Percentiles rank a stretch among this genome's conserved stretches.
phyloP scores from a whole-genome alignment of 176 grass and related monocot genomes.

The Lolium perenne region DNA sequence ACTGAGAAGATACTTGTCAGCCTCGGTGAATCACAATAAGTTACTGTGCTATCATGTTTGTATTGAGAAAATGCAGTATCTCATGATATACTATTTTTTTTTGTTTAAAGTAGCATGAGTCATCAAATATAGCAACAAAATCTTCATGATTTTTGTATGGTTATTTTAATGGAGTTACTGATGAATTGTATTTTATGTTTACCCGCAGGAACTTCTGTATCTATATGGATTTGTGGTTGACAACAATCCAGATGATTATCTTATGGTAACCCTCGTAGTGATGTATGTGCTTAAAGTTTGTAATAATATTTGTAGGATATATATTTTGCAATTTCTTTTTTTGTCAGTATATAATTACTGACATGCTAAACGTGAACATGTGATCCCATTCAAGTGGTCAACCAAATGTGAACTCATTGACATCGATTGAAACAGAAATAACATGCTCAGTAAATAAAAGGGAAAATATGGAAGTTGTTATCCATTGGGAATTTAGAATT shows the following conservation, averaged over 20 bases:
- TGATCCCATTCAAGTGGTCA: not conserved
- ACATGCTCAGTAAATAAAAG: not conserved
- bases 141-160: not conserved
- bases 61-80: not conserved
- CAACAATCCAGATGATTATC: conserved; percentile 92
- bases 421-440: conserved; percentile 8
- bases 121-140: not conserved
- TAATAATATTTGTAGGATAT: conserved; percentile 26
- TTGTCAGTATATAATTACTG: not conserved
- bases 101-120: not conserved
- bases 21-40: not conserved
- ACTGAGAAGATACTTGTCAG: conserved; percentile 4
- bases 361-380: not conserved
- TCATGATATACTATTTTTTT: not conserved
- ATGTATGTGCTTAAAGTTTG: conserved; percentile 37
- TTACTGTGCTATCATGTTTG: not conserved
- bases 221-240: conserved; percentile 95
- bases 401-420: not conserved
- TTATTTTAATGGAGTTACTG: conserved; percentile 21
- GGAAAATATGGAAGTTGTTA: not conserved
- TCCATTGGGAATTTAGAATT: not conserved
- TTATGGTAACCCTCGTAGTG: conserved; percentile 66
- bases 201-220: conserved; percentile 80
- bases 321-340: conserved; percentile 21
- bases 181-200: conserved; percentile 44